Evolutionary conservation across 495 filamentous ascomycete genomes (phyloP).

Genomic region (Hypomontagnella monticulosa): DNA sequence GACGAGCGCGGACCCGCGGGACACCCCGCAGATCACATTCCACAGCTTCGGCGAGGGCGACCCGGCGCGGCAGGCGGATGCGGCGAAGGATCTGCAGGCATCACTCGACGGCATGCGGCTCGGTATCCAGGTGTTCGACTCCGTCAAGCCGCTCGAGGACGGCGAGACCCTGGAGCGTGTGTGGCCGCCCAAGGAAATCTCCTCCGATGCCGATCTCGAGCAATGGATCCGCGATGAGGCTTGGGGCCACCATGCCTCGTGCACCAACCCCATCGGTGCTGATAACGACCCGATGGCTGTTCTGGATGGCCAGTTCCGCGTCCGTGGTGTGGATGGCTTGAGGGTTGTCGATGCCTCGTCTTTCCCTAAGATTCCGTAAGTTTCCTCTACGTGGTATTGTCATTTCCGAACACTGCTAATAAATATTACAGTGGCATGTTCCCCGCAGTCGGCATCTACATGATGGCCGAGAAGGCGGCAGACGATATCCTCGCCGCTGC

Average conservation of each 20-base stretch:
- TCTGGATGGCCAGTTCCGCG: conserved; percentile 66
- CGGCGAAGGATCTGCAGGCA: conserved; percentile 51
- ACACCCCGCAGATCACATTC: conserved; percentile 63
- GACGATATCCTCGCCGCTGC: conserved; percentile 57
- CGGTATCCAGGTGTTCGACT: conserved; percentile 49
- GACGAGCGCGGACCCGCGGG: conserved; percentile 61
- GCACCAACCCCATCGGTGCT: conserved; percentile 65
- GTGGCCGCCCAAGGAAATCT: conserved; percentile 57
- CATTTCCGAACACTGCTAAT: not conserved
- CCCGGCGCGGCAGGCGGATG: conserved; percentile 14
- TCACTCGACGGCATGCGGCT: conserved; percentile 56
- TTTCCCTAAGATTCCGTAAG: conserved; percentile 60
- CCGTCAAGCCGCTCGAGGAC: conserved; percentile 60
- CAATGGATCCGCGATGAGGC: conserved; percentile 60
- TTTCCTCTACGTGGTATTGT: not conserved
- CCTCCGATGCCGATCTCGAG: conserved; percentile 53
- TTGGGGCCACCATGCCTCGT: conserved; percentile 70
- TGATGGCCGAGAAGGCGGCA: conserved; percentile 66
- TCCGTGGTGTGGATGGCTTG: conserved; percentile 64
- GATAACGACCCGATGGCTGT: conserved; percentile 66
- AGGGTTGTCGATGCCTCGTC: conserved; percentile 70
- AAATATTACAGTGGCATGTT: conserved; percentile 50
- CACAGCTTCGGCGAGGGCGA: conserved; percentile 61
- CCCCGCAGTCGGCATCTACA: conserved; percentile 59
- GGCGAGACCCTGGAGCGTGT: conserved; percentile 53